Base-by-base conservation (phyloP, 352 stramenopile species). In the Pythium plurisporium region DNA sequence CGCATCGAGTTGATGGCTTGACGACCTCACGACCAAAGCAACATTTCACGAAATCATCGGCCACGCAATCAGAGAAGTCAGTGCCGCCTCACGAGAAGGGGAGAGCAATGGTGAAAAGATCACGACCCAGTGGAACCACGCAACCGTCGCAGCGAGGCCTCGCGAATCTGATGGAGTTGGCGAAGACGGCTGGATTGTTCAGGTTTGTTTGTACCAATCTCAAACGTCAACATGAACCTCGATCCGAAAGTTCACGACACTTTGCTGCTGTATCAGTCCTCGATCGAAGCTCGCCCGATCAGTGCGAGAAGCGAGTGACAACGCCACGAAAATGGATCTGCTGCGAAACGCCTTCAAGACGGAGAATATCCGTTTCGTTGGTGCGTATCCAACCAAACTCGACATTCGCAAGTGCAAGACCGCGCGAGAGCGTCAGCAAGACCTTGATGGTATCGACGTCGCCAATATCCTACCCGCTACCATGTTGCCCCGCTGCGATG, bases 381-480 rank as follows among this genome's bases (percentile, higher is more conserved):
- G 59, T 0, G 6, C 14, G 0, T 65, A 60, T 22, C 59, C 43
- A 10, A 56, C 44, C 1, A 36, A 45, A 30, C 1, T 7, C 9
- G 59, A 66, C 4, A 52, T 66, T 12, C 7, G 8, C 3, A 0
- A 0, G 15, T 49, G 14, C 27, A 51, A 66, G 34, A 23, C 1
- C n/a, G 37, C 9, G 2, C 27, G 25, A 3, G 59, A 66, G 37
- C 40, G 12, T 6, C 14, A n/a, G 17, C 20, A 34, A 29, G 51
- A 52, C 34, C 29, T 55, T 1, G 50, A 66, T 19, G 59, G 43
- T 4, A 61, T 66, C 3, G 15, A 56, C 2, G 15, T 14, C 1
- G 2, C 15, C 6, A 66, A 66, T 9, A 57, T 66, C 23, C n/a
- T 66, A 1, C 26, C 34, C 3, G 22, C 26, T 4, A 26, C 8